Percentiles rank a stretch among this genome's conserved stretches.
phyloP scores from a whole-genome alignment of 441 rosid species.

The Gossypium lobatum region DNA sequence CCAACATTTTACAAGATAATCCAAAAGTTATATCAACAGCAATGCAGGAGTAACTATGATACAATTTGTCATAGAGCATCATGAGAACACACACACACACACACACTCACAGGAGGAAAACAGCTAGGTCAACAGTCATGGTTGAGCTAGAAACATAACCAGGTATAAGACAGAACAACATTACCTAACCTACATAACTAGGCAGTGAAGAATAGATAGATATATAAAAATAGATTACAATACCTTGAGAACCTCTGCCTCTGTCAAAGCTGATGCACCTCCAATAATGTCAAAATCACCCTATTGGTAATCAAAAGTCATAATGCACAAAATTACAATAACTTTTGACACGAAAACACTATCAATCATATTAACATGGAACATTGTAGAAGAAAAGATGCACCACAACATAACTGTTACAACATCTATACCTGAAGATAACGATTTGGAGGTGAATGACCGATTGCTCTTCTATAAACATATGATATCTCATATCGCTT shows the following conservation, averaged over 20 bases:
- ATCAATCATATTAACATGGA: neutral
- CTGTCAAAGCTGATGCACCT: slow-evolving; percentile 81
- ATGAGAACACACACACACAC: neutral
- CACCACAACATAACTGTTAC: neutral
- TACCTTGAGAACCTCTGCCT: slow-evolving; percentile 94
- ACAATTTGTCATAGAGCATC: neutral
- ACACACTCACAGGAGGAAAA: neutral
- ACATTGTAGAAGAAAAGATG: slow-evolving; percentile 4
- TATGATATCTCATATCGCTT: slow-evolving; percentile 79
- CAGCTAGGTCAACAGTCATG: neutral
- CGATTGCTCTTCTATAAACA: slow-evolving; percentile 85
- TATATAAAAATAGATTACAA: neutral
- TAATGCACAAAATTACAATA: slow-evolving; percentile 5
- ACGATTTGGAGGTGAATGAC: slow-evolving; percentile 91
- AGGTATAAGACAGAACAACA: neutral
- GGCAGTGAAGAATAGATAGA: neutral
- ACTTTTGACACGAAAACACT: neutral
- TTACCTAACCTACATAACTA: slow-evolving; percentile 1
- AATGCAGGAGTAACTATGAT: neutral
- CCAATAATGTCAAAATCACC: slow-evolving; percentile 95
- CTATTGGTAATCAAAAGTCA: slow-evolving; percentile 35
- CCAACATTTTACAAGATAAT: neutral
- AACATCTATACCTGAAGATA: slow-evolving; percentile 66
- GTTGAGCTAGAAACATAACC: neutral
- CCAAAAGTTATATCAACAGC: slow-evolving; percentile 1